Base-by-base conservation (phyloP, 306 rosid species). In the Mimosa pudica region DNA sequence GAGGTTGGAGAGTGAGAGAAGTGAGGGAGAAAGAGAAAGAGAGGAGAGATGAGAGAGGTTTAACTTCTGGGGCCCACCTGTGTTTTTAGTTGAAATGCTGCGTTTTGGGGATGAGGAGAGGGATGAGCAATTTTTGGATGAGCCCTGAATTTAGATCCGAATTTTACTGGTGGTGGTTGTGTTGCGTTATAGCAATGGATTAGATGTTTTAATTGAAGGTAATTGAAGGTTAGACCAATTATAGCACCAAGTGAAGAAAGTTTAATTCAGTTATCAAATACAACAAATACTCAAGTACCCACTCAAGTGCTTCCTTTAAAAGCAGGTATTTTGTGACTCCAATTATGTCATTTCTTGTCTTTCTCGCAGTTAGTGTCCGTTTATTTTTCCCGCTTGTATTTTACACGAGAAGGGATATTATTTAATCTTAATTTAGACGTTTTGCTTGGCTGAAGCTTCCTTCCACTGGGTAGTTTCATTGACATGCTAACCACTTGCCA, bases 331-430 rank as follows among this genome's bases (percentile, higher is more conserved):
- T 76, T 86, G 88, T 86, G 91, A 76, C 76, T 36, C 79, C 69
- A 75, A 85, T 89, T 74, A 87, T 89, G 84, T 69, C 77, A 73
- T 71, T 57, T 42, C 78, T 85, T 88, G 94, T 89, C 97, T 89
- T 84, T 85, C 77, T 77, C 83, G 78, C 74, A 77, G 77, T 76
- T 74, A 77, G 68, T 79, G 66, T 79, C 80, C 76, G 52, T 77
- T 1, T 81, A 42, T 72, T 54, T 10, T 44, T 60, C 17, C 4
- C 8, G 18, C 4, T 12, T 20, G 12, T 60, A 38, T 49, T 57
- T 32, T 70, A 77, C 83, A 75, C 47, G 9, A 11, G 5, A 1
- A 5, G 69, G 36, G 57, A 41, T 17, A 55, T 80, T 10, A 44
- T 35, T 73, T 65, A 3, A 54, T 66, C 47, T 49, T 67, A 42